These are phyloP conservation scores for Zasmidium citrigriseum DNA, from an alignment of 2,329 filamentous ascomycete genomes.

Conservation along the genomic window DNA sequence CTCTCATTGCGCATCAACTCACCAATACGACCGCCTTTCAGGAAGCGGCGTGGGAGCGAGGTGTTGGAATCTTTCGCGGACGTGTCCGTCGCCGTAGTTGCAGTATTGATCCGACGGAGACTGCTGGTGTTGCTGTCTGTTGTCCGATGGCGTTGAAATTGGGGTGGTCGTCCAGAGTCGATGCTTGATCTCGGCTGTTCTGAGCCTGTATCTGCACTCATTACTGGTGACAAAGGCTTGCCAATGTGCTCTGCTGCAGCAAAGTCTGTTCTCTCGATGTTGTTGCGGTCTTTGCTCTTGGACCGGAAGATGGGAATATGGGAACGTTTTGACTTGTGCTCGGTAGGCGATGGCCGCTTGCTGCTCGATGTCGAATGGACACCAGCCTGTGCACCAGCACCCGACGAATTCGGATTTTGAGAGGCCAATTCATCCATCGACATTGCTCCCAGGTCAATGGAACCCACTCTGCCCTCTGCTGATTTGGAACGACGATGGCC, in stretches of 20 bases:
- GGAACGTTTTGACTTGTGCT: slow-evolving; percentile 39
- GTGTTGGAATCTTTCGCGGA: slow-evolving; percentile 45
- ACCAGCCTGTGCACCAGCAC: slow-evolving; percentile 28
- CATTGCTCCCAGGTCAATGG: slow-evolving; percentile 12
- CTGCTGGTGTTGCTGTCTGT: slow-evolving; percentile 52
- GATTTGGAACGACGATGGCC: slow-evolving; percentile 23
- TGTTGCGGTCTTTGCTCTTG: slow-evolving; percentile 36
- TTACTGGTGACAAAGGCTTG: slow-evolving; percentile 15
- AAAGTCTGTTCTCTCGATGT: slow-evolving; percentile 35
- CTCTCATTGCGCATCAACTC: slow-evolving; percentile 69
- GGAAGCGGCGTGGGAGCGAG: slow-evolving; percentile 66
- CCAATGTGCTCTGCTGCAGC: slow-evolving; percentile 15
- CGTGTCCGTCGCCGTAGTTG: slow-evolving; percentile 7
- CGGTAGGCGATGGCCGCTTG: slow-evolving; percentile 25
- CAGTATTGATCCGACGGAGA: slow-evolving; percentile 32
- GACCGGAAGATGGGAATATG: slow-evolving; percentile 45
- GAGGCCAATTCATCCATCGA: slow-evolving; percentile 18
- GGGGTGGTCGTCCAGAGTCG: slow-evolving; percentile 40
- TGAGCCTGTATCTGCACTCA: slow-evolving; percentile 13
- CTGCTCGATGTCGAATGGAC: slow-evolving; percentile 21
- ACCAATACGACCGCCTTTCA: slow-evolving; percentile 75
- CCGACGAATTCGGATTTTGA: slow-evolving; percentile 18
- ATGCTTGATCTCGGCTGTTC: slow-evolving; percentile 30
- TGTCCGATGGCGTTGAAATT: slow-evolving; percentile 35
- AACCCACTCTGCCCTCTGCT: slow-evolving; percentile 21